Evolutionary conservation across 352 stramenopile genomes (phyloP).

Genomic region (Hyaloperonospora brassicae): DNA sequence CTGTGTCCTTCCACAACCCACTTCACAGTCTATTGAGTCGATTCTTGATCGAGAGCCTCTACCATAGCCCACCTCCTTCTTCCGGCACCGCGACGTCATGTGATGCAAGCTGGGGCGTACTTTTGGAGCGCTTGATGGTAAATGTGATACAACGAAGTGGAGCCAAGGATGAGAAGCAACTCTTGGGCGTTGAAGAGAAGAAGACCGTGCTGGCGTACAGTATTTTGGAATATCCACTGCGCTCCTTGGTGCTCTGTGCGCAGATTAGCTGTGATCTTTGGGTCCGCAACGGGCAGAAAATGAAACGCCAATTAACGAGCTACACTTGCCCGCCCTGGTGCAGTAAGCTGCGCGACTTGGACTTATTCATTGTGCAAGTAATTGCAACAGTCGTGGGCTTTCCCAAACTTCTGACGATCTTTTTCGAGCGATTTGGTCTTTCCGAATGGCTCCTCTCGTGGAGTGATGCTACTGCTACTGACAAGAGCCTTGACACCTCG

Average conservation of each 20-base stretch:
- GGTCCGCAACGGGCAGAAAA: constrained; percentile 81
- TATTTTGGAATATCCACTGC: constrained; percentile 73
- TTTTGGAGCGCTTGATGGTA: constrained; percentile 44
- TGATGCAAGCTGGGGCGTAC: constrained; percentile 41
- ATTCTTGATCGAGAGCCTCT: constrained; percentile 73
- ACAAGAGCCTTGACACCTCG: constrained; percentile 37
- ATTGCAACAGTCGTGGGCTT: constrained; percentile 52
- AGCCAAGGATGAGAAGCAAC: constrained; percentile 18
- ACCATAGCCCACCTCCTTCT: constrained; percentile 35
- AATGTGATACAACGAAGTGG: constrained; percentile 20
- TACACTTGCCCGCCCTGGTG: constrained; percentile 73
- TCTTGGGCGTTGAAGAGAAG: constrained; percentile 29
- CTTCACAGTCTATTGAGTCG: constrained; percentile 78
- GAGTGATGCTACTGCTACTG: constrained; percentile 35
- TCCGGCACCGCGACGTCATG: constrained; percentile 22
- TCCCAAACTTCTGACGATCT: constrained; percentile 63
- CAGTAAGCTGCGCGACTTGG: constrained; percentile 60
- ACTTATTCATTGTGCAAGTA: constrained; percentile 69
- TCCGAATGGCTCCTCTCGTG: constrained; percentile 66
- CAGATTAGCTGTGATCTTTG: constrained; percentile 75
- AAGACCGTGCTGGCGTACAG: constrained; percentile 59
- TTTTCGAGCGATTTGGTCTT: constrained; percentile 75
- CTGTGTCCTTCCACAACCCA: constrained; percentile 87
- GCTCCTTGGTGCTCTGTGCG: constrained; percentile 61
- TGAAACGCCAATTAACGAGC: constrained; percentile 74